These are phyloP conservation scores for Sambucus nigra DNA, from an alignment of 129 eudicot species.

Conservation along the genomic window DNA sequence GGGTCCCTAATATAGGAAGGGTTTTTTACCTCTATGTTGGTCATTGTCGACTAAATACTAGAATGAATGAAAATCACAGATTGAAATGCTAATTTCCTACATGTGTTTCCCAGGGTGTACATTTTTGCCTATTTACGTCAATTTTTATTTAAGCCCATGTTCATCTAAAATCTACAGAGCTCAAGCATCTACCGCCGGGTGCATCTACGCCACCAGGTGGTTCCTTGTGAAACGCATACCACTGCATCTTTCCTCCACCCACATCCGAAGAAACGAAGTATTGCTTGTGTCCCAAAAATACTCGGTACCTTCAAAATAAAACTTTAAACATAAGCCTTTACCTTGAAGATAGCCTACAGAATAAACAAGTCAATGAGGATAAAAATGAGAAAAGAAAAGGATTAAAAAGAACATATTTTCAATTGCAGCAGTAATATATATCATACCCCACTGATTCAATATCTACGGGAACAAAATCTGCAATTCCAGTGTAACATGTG, in stretches of 20 bases:
- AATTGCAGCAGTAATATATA: background rate
- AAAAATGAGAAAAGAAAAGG: no score
- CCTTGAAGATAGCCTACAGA: background rate
- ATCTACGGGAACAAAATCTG: slow-evolving; percentile 95
- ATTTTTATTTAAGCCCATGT: no score
- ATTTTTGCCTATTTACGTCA: no score
- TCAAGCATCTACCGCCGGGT: slow-evolving; percentile 37
- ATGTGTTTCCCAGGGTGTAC: no score
- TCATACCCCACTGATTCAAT: slow-evolving; percentile 87
- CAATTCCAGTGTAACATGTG: slow-evolving; percentile 98
- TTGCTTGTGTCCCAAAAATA: slow-evolving; percentile 94
- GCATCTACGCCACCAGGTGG: slow-evolving; percentile 79
- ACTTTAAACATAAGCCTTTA: slow-evolving; percentile 1
- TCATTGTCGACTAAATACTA: no score
- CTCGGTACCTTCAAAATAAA: slow-evolving; percentile 64
- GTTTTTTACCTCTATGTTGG: no score
- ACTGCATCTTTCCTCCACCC: slow-evolving; percentile 99
- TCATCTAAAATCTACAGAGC: background rate
- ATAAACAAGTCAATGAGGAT: background rate
- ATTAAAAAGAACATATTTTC: background rate
- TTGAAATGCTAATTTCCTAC: no score
- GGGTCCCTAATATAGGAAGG: no score
- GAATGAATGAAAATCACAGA: no score
- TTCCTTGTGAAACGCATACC: slow-evolving; percentile 97
- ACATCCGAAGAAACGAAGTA: slow-evolving; percentile 99